These are phyloP conservation scores for Leucocoprinus sp. DNA, from an alignment of 768 basidiomycete species.

Conservation along the genomic window DNA sequence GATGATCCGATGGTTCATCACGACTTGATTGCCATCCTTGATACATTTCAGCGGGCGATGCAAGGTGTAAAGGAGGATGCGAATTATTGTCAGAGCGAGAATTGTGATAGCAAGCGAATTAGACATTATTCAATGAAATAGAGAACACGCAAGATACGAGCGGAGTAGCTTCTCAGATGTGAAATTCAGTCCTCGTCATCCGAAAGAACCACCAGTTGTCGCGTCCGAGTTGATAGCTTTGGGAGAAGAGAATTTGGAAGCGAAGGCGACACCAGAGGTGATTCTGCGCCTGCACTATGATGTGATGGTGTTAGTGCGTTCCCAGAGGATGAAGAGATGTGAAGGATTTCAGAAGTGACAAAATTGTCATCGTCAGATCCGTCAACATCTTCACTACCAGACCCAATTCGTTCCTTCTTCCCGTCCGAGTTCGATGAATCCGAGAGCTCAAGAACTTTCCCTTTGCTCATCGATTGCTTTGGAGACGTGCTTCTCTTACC, in stretches of 20 bases:
- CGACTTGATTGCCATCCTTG: background rate
- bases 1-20: no score
- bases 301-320: conserved; percentile 1
- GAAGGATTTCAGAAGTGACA: background rate
- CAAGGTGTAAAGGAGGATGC: no score
- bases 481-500: conserved; percentile 18
- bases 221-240: background rate
- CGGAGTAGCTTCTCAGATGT: background rate
- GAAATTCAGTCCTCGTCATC: conserved; percentile 5
- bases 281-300: background rate
- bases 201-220: conserved; percentile 3
- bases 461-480: background rate
- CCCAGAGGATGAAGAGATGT: background rate
- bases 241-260: background rate
- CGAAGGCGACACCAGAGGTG: background rate
- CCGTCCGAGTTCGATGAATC: background rate
- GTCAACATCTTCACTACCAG: background rate
- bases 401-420: background rate
- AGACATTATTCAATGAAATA: no score
- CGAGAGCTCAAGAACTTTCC: background rate
- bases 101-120: no score
- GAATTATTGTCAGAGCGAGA: no score
- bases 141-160: background rate
- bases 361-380: background rate
- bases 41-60: no score